Conservation (phyloP, 768 basidiomycete species). For the Heimioporus sp. region DNA sequence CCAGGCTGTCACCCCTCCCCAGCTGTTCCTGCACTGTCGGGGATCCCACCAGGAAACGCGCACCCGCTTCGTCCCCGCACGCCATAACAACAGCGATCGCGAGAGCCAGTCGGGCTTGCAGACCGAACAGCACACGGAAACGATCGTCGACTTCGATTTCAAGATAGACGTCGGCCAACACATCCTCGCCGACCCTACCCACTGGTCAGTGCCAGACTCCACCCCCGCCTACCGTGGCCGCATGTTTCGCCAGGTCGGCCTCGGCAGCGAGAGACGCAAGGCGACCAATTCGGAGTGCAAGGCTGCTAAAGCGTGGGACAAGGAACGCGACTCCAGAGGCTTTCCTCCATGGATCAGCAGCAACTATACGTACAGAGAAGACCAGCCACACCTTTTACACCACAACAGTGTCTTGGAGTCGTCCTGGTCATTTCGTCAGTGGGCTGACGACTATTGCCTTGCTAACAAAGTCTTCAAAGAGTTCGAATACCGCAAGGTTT, state of each 20-base stretch:
- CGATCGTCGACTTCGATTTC: conserved; percentile 69
- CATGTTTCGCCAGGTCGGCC: conserved; percentile 58
- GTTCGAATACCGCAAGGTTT: conserved; percentile 70
- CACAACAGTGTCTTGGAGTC: conserved; percentile 40
- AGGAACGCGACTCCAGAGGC: conserved; percentile 45
- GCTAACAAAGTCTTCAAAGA: conserved; percentile 73
- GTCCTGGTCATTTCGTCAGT: conserved; percentile 63
- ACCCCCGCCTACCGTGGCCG: conserved; percentile 64
- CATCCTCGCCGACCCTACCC: conserved; percentile 39
- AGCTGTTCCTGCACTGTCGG: conserved; percentile 43
- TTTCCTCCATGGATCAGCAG: conserved; percentile 49
- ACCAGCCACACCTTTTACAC: conserved; percentile 26
- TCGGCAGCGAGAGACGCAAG: conserved; percentile 34
- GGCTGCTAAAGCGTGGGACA: conserved; percentile 42
- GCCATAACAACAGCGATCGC: not conserved
- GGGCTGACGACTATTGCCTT: conserved; percentile 82
- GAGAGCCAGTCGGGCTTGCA: conserved; percentile 20
- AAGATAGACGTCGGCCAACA: conserved; percentile 50
- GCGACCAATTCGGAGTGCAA: conserved; percentile 44
- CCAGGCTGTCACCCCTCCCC: conserved; percentile 47
- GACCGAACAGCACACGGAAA: conserved; percentile 56
- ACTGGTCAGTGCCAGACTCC: conserved; percentile 63
- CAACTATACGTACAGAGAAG: conserved; percentile 31
- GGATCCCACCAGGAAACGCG: conserved; percentile 59
- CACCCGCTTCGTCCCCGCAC: conserved; percentile 42